These are phyloP conservation scores for Talaromyces proteolyticus DNA, from an alignment of 495 filamentous ascomycete species.

Conservation along the genomic window DNA sequence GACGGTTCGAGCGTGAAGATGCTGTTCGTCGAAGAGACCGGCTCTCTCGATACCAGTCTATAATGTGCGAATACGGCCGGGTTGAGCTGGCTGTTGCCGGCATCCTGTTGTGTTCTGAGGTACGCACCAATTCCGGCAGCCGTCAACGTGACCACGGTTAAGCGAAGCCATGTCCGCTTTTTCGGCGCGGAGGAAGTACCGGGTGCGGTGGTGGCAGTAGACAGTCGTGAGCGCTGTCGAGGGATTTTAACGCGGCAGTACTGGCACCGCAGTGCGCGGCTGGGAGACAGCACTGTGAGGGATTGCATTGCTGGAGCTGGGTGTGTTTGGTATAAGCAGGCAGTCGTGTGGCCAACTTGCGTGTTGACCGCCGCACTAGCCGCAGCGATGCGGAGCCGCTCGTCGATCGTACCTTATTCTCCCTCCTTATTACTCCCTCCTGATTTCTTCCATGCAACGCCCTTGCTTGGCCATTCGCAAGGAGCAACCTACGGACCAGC, in stretches of 20 bases:
- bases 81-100: conserved; percentile 24
- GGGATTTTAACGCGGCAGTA: not conserved
- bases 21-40: conserved; percentile 68
- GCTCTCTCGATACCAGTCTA: conserved; percentile 56
- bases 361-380: not conserved
- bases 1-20: conserved; percentile 63
- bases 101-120: conserved; percentile 23
- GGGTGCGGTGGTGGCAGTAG: conserved; percentile 11
- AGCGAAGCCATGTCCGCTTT: conserved; percentile 27
- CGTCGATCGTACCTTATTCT: too few species aligned
- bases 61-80: conserved; percentile 62
- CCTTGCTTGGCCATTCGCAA: not conserved
- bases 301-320: not conserved
- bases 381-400: not conserved
- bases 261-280: not conserved
- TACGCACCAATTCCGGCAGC: conserved; percentile 34
- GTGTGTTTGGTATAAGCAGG: too few species aligned
- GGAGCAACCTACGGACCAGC: too few species aligned
- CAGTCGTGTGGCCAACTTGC: too few species aligned
- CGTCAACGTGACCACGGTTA: conserved; percentile 25
- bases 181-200: conserved; percentile 18
- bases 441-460: not conserved
- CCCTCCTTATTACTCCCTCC: not conserved
- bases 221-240: not conserved
- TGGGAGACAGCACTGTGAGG: not conserved